Evolutionary conservation across 805 yeast species (phyloP), one percentile per base, ranked within the genome.

Genomic region (Ogataea paradorogensis): DNA sequence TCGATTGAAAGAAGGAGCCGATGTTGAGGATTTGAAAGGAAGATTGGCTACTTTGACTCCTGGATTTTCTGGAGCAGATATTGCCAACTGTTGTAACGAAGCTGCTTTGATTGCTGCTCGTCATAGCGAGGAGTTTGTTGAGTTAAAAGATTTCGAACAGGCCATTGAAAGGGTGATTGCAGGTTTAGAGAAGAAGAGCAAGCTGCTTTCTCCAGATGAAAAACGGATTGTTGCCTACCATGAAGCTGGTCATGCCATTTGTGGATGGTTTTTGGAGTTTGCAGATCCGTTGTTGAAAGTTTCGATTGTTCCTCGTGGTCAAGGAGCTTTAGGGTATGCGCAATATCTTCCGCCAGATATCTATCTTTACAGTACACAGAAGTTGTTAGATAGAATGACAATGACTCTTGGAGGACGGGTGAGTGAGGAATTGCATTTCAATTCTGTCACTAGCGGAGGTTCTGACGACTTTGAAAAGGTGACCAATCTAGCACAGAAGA

Each of bases 181-280:
- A 9, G 97, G 97, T n/a, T 67, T 90, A 32, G 96, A 89, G 61
- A 83, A 84, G 64, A 86, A 86, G 58, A 78, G 93, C 1, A 78
- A 82, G 59, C 80, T 90, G 7, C 69, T 89, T 37, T 79, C 86
- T 5, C 81, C 82, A 8, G 86, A 83, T 25, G 95, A 90, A 62
- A 85, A 87, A 69, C 78, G 70, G 50, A 77, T 85, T 23, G 96
- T 89, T 35, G 96, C 96, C 0, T 89, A 85, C 59, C 97, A 89
- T 63, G 97, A 89, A 66, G 97, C 97, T 2, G 97, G 97, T 0
- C 97, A 89, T 62, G 97, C 97, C 4, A 83, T 89, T 34, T 85
- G 96, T 65, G 97, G 96, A 15, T 90, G 96, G 97, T 87, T 70
- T 59, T 71, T 89, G 57, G 76, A 80, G 65, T 80, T 68, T 66